Base-by-base conservation (phyloP, 495 filamentous ascomycete genomes). In the Daldinia bambusicola region DNA sequence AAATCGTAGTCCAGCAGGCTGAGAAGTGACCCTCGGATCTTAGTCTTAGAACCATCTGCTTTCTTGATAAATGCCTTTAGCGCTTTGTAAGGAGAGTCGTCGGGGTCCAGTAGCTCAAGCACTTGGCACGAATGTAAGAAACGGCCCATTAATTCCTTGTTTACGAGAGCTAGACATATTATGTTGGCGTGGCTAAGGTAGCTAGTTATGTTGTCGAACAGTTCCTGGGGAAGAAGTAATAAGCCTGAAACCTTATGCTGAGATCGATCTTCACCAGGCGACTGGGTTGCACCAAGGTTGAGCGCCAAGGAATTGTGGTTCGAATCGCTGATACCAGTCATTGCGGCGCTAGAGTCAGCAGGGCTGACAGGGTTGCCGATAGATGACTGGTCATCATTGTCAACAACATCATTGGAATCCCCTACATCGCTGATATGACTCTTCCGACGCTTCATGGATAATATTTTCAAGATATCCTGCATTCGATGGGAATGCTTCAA, bases 1-100 rank as follows among this genome's bases (percentile, higher is more conserved):
- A 74, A 41, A 14, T 74, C 71, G 51, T 74, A 74, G 31, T 74
- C 71, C 0, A 74, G 0, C 12, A 65, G 53, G 45, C 66, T 70
- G 18, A 74, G 67, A 4, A 69, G 13, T 0, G 53, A 22, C n/a
- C 71, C 71, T 18, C 71, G 71, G 2, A 63, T 43, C 53, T 67
- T 74, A 5, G 36, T 55, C 62, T 59, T 74, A 12, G 58, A 57
- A 14, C 58, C 50, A 32, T 37, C 61, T 2, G 40, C 16, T 12
- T 51, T 45, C 38, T 70, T 53, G 32, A 74, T 43, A 32, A 70
- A 70, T 2, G 22, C 32, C 43, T 66, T 59, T 22, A 74, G 32
- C 2, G 48, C 34, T 13, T 37, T 50, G 37, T 66, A 48, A 5
- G 61, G 13, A n/a, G 50, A 32, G 12, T 69, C 61, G 12, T 53